A percentile compares a stretch with the other conserved stretches of the same genome.
These are phyloP conservation scores for Phaseolus coccineus DNA, from an alignment of 331 rosid genomes.

Conservation along the genomic window DNA sequence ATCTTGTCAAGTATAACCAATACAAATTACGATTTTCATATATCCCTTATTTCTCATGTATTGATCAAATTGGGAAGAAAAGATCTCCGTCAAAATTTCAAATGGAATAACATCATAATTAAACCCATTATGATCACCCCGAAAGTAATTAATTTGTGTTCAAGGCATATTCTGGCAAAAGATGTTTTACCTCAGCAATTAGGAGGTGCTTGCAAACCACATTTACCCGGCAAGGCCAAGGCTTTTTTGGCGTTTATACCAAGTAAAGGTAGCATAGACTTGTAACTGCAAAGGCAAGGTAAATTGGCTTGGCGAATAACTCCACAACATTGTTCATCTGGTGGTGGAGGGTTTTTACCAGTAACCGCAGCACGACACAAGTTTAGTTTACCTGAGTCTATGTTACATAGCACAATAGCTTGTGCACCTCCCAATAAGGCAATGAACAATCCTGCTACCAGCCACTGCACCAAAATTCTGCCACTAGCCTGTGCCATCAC, in stretches of 20 bases:
- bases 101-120: no score
- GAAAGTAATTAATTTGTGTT: no score
- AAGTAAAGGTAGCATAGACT: slow-evolving; percentile 35
- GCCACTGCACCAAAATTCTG: not conserved
- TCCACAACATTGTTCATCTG: slow-evolving; percentile 53
- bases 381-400: slow-evolving; percentile 47
- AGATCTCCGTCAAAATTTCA: no score
- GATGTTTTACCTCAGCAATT: slow-evolving; percentile 8
- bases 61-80: no score
- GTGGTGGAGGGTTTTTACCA: slow-evolving; percentile 51
- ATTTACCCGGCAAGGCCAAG: slow-evolving; percentile 58
- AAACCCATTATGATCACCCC: no score
- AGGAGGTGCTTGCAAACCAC: slow-evolving; percentile 52
- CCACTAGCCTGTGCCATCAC: slow-evolving; percentile 39
- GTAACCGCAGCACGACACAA: slow-evolving; percentile 59
- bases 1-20: not conserved
- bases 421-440: slow-evolving; percentile 21
- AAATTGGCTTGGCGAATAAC: slow-evolving; percentile 52
- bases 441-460: not conserved
- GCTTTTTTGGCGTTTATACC: slow-evolving; percentile 57
- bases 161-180: not conserved
- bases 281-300: slow-evolving; percentile 41
- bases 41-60: no score
- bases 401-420: slow-evolving; percentile 48
- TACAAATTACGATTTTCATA: not conserved